A percentile compares a stretch with the other conserved stretches of the same genome.
Evolutionary conservation across 2,329 filamentous ascomycete genomes (phyloP).

Genomic region (Ciborinia camelliae): DNA sequence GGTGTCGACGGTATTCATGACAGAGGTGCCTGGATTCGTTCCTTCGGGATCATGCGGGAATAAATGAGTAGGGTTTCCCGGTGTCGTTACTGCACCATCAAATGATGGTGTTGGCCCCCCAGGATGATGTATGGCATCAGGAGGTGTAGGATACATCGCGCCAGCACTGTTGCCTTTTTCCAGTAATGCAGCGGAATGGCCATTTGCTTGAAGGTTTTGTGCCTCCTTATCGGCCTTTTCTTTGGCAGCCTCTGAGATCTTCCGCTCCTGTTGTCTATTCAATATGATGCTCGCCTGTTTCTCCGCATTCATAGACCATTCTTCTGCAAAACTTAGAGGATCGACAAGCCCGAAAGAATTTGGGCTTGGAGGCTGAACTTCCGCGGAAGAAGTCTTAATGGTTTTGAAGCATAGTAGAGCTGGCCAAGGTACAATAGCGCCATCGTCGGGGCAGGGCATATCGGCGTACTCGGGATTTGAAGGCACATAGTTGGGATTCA

Average conservation of each 20-base stretch:
- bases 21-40: constrained; percentile 23
- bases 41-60: constrained; percentile 42
- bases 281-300: constrained; percentile 45
- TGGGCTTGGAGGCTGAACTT: constrained; percentile 15
- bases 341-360: constrained; percentile 27
- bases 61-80: constrained; percentile 43
- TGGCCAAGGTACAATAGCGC: constrained; percentile 37
- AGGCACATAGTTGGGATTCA: constrained; percentile 28
- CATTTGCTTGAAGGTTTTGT: constrained; percentile 45
- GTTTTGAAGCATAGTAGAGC: constrained; percentile 36
- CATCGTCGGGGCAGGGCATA: constrained; percentile 28
- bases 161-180: constrained; percentile 50
- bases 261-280: constrained; percentile 51
- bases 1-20: constrained; percentile 26
- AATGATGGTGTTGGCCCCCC: constrained; percentile 54
- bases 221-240: constrained; percentile 45
- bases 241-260: constrained; percentile 38
- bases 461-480: constrained; percentile 29
- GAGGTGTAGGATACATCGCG: constrained; percentile 69
- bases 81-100: constrained; percentile 55
- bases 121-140: constrained; percentile 58
- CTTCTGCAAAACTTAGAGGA: constrained; percentile 40
- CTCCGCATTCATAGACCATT: constrained; percentile 38
- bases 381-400: constrained; percentile 16
- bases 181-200: constrained; percentile 50